These are phyloP conservation scores for Cornus florida DNA, from an alignment of 148 eudicot genomes.

Conservation along the genomic window DNA sequence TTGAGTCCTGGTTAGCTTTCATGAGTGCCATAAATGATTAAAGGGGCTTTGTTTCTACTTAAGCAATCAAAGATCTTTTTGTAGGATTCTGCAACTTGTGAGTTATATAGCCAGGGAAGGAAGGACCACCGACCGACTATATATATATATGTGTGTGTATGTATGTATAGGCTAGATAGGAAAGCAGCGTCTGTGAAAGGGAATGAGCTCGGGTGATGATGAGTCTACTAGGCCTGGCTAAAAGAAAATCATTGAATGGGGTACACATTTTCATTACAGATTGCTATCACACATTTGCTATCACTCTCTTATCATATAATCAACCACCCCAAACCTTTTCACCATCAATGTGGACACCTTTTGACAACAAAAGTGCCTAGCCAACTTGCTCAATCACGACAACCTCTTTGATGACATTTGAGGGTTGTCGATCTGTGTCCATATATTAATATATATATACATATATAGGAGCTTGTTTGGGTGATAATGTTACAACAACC, in stretches of 20 bases:
- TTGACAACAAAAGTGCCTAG: background rate
- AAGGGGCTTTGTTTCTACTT: background rate
- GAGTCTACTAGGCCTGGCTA: no score
- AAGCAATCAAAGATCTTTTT: background rate
- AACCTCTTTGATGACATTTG: background rate
- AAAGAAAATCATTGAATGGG: background rate
- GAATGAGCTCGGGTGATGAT: no score
- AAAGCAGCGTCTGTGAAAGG: background rate
- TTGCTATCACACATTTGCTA: background rate
- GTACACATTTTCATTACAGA: background rate
- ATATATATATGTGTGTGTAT: no score
- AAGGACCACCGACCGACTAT: background rate
- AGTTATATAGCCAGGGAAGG: background rate
- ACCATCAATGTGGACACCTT: background rate
- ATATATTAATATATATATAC: no score
- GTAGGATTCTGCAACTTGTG: no score
- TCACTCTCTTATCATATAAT: no score
- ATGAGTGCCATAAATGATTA: background rate
- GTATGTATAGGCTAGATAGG: background rate
- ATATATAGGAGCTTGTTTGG: no score
- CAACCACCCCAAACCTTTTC: background rate
- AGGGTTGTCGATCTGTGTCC: background rate
- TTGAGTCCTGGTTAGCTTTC: background rate
- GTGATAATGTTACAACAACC: no score
- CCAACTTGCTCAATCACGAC: background rate